Evolutionary conservation across 805 yeast genomes (phyloP).

Genomic region (Metschnikowia baotianmanensis): DNA sequence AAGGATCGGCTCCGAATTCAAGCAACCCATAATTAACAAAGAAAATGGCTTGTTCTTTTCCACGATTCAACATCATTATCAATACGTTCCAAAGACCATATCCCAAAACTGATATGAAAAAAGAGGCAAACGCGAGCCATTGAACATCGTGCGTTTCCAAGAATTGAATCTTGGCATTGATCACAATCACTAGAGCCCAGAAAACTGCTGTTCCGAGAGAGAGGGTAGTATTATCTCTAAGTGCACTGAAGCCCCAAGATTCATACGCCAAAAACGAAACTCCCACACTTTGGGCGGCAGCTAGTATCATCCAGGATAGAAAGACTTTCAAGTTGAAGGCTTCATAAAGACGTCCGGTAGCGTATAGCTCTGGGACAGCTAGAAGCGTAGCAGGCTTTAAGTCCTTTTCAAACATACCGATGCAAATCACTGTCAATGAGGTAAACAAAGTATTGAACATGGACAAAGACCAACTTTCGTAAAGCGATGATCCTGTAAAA

Average conservation of each 20-base stretch:
- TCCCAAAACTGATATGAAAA: constrained; percentile 73
- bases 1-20: constrained; percentile 74
- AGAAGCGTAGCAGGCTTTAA: constrained; percentile 81
- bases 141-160: constrained; percentile 78
- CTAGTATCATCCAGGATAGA: constrained; percentile 73
- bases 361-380: constrained; percentile 88
- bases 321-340: constrained; percentile 73
- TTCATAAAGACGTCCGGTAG: constrained; percentile 69
- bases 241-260: constrained; percentile 69
- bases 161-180: constrained; percentile 76
- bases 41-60: constrained; percentile 55
- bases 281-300: constrained; percentile 68
- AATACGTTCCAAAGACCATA: constrained; percentile 83
- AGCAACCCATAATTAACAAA: constrained; percentile 70
- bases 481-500: constrained; percentile 90
- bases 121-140: constrained; percentile 63
- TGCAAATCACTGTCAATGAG: constrained; percentile 82
- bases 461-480: constrained; percentile 94
- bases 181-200: constrained; percentile 66
- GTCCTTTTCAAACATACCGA: constrained; percentile 96
- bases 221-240: constrained; percentile 71
- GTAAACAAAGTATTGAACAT: constrained; percentile 97
- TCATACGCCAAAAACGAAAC: constrained; percentile 65
- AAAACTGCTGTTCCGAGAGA: constrained; percentile 79
- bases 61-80: constrained; percentile 64